Base-by-base conservation (phyloP, 1,139 yeast genomes). In the Saccharomyces hybrid region DNA sequence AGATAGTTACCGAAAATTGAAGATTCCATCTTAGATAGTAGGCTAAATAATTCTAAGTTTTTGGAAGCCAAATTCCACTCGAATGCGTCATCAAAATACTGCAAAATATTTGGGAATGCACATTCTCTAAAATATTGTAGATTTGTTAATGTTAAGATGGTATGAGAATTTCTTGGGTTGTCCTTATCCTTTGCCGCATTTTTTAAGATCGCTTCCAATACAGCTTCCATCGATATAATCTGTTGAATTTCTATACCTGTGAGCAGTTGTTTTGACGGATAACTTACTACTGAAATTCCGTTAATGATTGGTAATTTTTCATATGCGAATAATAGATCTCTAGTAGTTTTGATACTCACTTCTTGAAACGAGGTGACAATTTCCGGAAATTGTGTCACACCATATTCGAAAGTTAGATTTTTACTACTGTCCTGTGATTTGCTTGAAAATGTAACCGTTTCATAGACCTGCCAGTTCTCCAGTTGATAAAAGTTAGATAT, bases 1-100 rank as follows among this genome's bases (percentile, higher is more conserved):
- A 78, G 72, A 60, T 76, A 79, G 48, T 77, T 69, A 44, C 77
- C 80, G 67, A 81, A 79, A 46, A 85, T 71, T 2, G 78, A 78
- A 13, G 71, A 66, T 55, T 82, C 84, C 67, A 81, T 73, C 53
- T 76, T 75, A 26, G 76, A 78, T 51, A 83, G 62, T 6, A 76
- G 69, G 16, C 71, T 64, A 56, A 73, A 76, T 6, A 82, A 64
- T 31, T 76, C 75, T 34, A 75, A 61, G 14, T 74, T 72, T 41
- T 74, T 72, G 2, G 70, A 68, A 9, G 71, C 69, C 23, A 78
- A 59, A 13, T 71, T 71, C 29, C 77, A 69, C 44, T 74, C 76
- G 60, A 83, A 81, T 3, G 72, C 71, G 4, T 70, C 64, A 58
- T 82, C 84, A 62, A 79, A 82, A 38, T 68, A 69, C 29, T 71